Evolutionary conservation across 192 early-diverging fungal genomes (phyloP).

Genomic region (Umbelopsis sp.): DNA sequence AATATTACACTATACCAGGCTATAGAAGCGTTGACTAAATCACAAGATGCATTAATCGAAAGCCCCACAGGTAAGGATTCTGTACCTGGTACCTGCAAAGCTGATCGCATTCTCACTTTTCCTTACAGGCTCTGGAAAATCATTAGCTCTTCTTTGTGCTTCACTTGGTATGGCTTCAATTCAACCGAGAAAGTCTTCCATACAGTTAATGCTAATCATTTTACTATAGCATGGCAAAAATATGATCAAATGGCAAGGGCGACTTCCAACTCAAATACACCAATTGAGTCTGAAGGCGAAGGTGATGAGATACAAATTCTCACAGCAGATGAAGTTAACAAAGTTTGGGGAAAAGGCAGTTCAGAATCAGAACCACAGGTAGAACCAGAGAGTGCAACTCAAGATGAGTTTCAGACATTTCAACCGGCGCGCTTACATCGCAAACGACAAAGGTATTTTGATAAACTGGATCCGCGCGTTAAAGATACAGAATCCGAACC

Average conservation of each 20-base stretch:
- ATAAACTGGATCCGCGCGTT: not conserved
- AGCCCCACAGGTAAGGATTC: constrained; percentile 18
- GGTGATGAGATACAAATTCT: not conserved
- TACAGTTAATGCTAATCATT: not conserved
- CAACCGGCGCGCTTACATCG: not conserved
- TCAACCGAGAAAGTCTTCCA: not conserved
- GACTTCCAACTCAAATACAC: not conserved
- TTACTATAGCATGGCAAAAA: not conserved
- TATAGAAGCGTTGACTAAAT: constrained; percentile 2
- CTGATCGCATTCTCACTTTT: not conserved
- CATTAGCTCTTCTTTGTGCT: constrained; percentile 18
- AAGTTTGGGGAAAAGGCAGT: not conserved
- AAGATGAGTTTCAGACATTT: not conserved
- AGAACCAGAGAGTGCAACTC: not conserved
- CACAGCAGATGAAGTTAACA: not conserved
- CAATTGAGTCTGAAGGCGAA: not conserved
- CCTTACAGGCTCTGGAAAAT: constrained; percentile 21
- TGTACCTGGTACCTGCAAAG: not conserved
- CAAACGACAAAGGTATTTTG: not conserved
- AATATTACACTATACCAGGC: not conserved
- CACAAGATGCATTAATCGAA: constrained; percentile 18
- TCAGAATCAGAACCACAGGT: not conserved
- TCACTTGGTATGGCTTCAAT: not conserved
- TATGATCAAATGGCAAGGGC: not conserved
- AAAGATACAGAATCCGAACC: not conserved